Conservation (phyloP, 2,329 filamentous ascomycete species). For the Paramyrothecium sp. region DNA sequence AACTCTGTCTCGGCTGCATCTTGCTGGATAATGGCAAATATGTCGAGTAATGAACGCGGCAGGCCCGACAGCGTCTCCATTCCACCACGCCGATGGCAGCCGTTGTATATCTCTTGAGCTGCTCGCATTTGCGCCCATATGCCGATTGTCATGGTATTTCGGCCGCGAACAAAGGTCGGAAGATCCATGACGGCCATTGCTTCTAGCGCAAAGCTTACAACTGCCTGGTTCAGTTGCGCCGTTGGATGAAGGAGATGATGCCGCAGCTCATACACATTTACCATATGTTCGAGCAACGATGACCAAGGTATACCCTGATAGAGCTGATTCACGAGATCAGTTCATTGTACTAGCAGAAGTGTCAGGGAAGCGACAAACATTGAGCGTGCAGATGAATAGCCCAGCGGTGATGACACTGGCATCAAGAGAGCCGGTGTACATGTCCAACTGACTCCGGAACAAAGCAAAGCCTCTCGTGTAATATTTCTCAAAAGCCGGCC, state of each 20-base stretch:
- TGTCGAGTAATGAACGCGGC: constrained; percentile 22
- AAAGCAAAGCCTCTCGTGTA: constrained; percentile 11
- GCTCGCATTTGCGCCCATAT: constrained; percentile 10
- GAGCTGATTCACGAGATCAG: constrained; percentile 4
- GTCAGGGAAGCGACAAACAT: constrained; percentile 6
- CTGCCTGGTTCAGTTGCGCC: not conserved
- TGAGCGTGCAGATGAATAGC: constrained; percentile 11
- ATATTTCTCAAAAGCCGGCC: constrained; percentile 5
- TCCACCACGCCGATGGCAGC: not conserved
- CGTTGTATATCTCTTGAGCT: constrained; percentile 1
- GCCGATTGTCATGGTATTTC: constrained; percentile 7
- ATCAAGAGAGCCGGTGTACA: constrained; percentile 4
- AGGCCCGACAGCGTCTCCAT: constrained; percentile 23
- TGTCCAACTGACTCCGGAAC: constrained; percentile 8
- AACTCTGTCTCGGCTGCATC: constrained; percentile 14
- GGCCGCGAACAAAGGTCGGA: constrained; percentile 15
- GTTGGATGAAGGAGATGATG: not conserved
- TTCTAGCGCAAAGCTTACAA: constrained; percentile 6
- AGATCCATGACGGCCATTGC: constrained; percentile 17
- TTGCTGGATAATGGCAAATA: constrained; percentile 15
- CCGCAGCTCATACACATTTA: constrained; percentile 10
- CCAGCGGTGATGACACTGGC: constrained; percentile 8
- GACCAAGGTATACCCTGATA: constrained; percentile 16
- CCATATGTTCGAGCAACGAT: constrained; percentile 12
- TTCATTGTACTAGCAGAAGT: not conserved